Percentiles rank a stretch among this genome's conserved stretches.
Evolutionary conservation across 2,329 filamentous ascomycete species (phyloP).

Genomic region (Ceratocystis variospora): DNA sequence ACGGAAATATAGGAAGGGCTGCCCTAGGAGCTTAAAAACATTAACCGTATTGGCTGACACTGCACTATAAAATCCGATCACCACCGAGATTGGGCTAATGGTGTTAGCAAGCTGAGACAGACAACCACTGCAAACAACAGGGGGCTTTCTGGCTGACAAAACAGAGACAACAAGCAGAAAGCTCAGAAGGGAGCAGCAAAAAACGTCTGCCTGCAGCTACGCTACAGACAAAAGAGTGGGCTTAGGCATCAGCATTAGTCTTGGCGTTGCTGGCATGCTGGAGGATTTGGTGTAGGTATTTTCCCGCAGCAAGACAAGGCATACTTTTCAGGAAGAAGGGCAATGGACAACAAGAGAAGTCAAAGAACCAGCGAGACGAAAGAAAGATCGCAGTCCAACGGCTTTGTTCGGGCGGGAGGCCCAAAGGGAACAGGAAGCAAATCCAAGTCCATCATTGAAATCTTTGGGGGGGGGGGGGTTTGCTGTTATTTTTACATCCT

Average conservation of each 20-base stretch:
- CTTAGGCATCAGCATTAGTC: constrained; percentile 6
- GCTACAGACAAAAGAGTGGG: background rate
- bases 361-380: background rate
- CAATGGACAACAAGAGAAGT: background rate
- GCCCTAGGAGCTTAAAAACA: background rate
- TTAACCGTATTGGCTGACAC: background rate
- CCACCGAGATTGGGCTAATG: background rate
- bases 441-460: background rate
- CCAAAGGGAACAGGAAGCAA: background rate
- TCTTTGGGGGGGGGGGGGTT: background rate
- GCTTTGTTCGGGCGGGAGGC: background rate
- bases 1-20: no score
- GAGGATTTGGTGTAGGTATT: background rate
- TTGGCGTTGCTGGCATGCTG: constrained; percentile 2
- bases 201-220: constrained; percentile 1
- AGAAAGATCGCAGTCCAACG: background rate
- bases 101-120: background rate
- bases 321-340: background rate
- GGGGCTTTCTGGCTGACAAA: background rate
- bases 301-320: background rate
- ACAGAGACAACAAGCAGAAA: background rate
- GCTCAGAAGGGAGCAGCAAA: background rate
- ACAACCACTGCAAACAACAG: background rate
- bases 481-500: no score
- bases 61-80: background rate